Percentiles rank a stretch among this genome's conserved stretches.
These are phyloP conservation scores for Pueraria montana DNA, from an alignment of 306 rosid genomes.

Conservation along the genomic window DNA sequence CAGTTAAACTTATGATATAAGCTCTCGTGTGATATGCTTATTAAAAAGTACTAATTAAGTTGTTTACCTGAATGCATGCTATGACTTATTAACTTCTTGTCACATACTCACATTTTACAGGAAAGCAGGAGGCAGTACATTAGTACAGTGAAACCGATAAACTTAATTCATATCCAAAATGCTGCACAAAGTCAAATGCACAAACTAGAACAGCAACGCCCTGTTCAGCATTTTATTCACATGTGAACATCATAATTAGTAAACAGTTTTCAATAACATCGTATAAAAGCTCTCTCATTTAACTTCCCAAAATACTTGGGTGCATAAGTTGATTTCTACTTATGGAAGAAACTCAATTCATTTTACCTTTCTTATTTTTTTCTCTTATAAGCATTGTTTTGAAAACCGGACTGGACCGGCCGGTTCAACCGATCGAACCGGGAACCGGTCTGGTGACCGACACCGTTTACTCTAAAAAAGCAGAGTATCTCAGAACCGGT, in stretches of 20 bases:
- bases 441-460: no score
- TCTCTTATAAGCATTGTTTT: no score
- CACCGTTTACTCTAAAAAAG: no score
- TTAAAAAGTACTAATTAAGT: not conserved
- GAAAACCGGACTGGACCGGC: no score
- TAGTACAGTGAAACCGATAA: not conserved
- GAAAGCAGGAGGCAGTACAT: not conserved
- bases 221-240: slow-evolving; percentile 9
- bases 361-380: no score
- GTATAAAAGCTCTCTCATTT: not conserved
- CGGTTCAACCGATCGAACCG: no score
- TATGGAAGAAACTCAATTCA: no score
- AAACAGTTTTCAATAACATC: not conserved
- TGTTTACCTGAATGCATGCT: not conserved
- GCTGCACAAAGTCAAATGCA: not conserved
- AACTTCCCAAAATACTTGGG: not conserved
- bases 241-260: not conserved
- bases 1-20: not conserved
- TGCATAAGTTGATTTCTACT: not conserved
- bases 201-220: not conserved
- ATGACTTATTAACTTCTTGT: not conserved
- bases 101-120: not conserved
- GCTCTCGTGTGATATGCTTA: not conserved
- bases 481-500: no score
- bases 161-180: not conserved